These are phyloP conservation scores for Podochytrium sp. DNA, from an alignment of 192 early-diverging fungal species.

Conservation along the genomic window DNA sequence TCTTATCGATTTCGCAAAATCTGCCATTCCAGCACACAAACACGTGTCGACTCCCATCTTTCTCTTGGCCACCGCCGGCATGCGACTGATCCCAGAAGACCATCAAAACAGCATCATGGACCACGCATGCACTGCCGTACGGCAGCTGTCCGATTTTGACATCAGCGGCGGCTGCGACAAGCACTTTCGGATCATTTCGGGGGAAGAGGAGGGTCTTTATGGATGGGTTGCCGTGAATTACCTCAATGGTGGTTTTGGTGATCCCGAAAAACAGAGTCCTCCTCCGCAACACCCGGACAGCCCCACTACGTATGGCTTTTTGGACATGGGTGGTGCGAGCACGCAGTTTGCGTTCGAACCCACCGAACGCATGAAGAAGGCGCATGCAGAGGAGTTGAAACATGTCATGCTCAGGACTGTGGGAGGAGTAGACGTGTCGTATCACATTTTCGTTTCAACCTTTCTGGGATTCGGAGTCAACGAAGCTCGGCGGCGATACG, in stretches of 20 bases:
- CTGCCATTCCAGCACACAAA: constrained; percentile 66
- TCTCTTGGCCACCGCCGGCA: constrained; percentile 94
- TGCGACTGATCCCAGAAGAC: constrained; percentile 66
- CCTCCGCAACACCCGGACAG: neutral
- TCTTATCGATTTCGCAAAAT: constrained; percentile 77
- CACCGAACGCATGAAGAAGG: constrained; percentile 52
- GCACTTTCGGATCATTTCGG: constrained; percentile 89
- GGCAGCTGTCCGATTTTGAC: constrained; percentile 63
- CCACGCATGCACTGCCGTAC: constrained; percentile 70
- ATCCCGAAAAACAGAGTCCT: neutral
- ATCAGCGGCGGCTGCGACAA: constrained; percentile 62
- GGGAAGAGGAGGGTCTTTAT: constrained; percentile 92
- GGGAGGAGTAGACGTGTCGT: constrained; percentile 62
- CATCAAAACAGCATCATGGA: constrained; percentile 60
- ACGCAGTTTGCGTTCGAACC: constrained; percentile 96
- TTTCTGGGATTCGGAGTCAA: constrained; percentile 98
- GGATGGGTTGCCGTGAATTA: constrained; percentile 98
- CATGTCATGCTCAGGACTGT: constrained; percentile 68
- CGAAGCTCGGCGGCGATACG: constrained; percentile 84
- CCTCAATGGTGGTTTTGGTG: constrained; percentile 73
- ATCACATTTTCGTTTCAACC: constrained; percentile 85
- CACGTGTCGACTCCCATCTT: constrained; percentile 76
- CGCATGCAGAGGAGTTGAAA: constrained; percentile 74
- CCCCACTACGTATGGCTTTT: constrained; percentile 72
- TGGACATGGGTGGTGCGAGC: constrained; percentile 89